Evolutionary conservation across 192 early-diverging fungal species (phyloP).

Genomic region (Mortierella claussenii): DNA sequence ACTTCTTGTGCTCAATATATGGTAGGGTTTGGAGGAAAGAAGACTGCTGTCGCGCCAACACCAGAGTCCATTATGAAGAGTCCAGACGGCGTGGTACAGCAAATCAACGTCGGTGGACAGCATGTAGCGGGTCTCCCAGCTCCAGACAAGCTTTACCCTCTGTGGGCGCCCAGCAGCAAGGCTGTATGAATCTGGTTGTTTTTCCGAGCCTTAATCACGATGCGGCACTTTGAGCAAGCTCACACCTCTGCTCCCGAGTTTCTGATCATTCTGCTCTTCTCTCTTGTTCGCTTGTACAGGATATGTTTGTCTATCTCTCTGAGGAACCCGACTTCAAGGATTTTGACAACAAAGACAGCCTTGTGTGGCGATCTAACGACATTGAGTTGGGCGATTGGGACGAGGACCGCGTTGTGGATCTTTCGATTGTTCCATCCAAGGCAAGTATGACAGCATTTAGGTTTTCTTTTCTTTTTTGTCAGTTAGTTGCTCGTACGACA

Average conservation of each 20-base stretch:
- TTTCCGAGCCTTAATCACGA: no score
- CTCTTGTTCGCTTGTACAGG: conserved; percentile 17
- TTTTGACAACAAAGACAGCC: conserved; percentile 51
- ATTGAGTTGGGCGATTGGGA: conserved; percentile 56
- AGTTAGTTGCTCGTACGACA: no score
- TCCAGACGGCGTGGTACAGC: conserved; percentile 19
- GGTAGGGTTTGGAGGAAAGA: conserved; percentile 28
- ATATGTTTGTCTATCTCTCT: conserved; percentile 61
- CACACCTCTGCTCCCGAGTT: neutral
- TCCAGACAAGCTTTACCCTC: conserved; percentile 31
- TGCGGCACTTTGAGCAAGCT: neutral
- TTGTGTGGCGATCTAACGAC: conserved; percentile 54
- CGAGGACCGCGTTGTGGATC: conserved; percentile 53
- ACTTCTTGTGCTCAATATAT: neutral
- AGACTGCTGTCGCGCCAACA: neutral
- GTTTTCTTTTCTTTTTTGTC: no score
- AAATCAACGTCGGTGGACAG: neutral
- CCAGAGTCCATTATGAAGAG: conserved; percentile 15
- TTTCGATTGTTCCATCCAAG: conserved; percentile 58
- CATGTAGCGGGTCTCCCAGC: neutral
- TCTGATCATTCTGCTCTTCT: neutral
- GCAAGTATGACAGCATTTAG: conserved; percentile 21
- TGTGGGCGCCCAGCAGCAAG: conserved; percentile 29
- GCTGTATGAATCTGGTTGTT: no score
- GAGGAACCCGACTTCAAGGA: conserved; percentile 56